Evolutionary conservation across 2,329 filamentous ascomycete species (phyloP).

Genomic region (Talaromyces marneffei): DNA sequence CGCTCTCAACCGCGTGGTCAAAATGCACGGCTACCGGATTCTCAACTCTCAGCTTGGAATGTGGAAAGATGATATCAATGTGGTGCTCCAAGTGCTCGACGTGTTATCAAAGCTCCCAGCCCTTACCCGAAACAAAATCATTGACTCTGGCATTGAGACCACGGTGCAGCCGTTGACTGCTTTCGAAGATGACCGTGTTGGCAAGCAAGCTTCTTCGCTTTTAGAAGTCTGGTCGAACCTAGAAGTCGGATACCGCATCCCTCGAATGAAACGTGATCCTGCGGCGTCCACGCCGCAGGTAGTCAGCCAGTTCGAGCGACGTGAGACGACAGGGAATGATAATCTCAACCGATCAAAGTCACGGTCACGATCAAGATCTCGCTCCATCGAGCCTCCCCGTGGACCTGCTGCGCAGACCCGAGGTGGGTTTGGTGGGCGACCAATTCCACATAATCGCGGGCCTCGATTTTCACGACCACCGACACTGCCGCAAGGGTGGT

Average conservation of each 20-base stretch:
- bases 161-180: slow-evolving; percentile 63
- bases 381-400: slow-evolving; percentile 40
- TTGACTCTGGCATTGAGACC: slow-evolving; percentile 88
- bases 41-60: slow-evolving; percentile 78
- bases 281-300: slow-evolving; percentile 51
- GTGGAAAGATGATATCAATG: slow-evolving; percentile 84
- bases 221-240: slow-evolving; percentile 83
- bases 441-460: slow-evolving; percentile 48
- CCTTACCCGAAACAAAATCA: slow-evolving; percentile 92
- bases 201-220: slow-evolving; percentile 63
- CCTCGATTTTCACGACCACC: slow-evolving; percentile 52
- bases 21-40: slow-evolving; percentile 96
- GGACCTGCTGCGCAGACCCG: slow-evolving; percentile 43
- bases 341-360: slow-evolving; percentile 32
- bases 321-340: slow-evolving; percentile 42
- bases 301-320: slow-evolving; percentile 59
- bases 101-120: slow-evolving; percentile 85
- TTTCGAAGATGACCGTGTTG: slow-evolving; percentile 69
- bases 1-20: slow-evolving; percentile 80
- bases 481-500: slow-evolving; percentile 79
- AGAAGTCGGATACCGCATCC: slow-evolving; percentile 87
- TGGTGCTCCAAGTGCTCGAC: slow-evolving; percentile 81
- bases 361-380: slow-evolving; percentile 46
- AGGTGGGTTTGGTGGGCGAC: slow-evolving; percentile 40
- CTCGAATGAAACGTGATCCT: slow-evolving; percentile 77